phyloP scores from a whole-genome alignment of 768 basidiomycete species.

The Tricholoma matsutake region DNA sequence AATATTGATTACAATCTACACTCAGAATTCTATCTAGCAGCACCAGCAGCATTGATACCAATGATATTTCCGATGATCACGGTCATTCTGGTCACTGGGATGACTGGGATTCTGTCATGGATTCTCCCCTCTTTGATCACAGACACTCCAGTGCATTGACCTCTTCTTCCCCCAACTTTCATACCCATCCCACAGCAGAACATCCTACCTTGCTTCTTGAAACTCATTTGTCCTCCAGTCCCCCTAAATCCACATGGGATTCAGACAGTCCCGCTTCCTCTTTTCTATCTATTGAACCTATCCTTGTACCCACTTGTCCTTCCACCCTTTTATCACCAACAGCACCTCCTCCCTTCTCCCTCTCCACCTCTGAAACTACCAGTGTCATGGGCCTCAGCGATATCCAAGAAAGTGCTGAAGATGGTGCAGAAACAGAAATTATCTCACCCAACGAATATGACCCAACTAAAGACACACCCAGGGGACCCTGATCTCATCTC shows the following conservation, averaged over 20 bases:
- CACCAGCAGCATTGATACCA: conserved; percentile 29
- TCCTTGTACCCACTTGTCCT: conserved; percentile 37
- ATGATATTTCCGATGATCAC: conserved; percentile 40
- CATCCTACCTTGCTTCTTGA: not conserved
- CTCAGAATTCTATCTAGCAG: conserved; percentile 17
- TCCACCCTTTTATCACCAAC: conserved; percentile 30
- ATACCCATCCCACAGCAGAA: not conserved
- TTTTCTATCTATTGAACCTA: conserved; percentile 46
- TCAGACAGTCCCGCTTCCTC: conserved; percentile 8
- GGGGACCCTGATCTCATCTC: conserved; percentile 23
- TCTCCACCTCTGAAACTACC: conserved; percentile 20
- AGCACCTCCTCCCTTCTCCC: conserved; percentile 34
- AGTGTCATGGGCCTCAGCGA: conserved; percentile 42
- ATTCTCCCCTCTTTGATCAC: conserved; percentile 36
- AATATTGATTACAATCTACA: conserved; percentile 51
- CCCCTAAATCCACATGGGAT: not conserved
- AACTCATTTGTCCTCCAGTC: not conserved
- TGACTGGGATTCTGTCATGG: conserved; percentile 45
- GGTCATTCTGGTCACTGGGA: conserved; percentile 41
- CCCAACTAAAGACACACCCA: not conserved
- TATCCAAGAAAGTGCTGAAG: conserved; percentile 58
- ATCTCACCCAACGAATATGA: conserved; percentile 10
- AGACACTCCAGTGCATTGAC: not conserved
- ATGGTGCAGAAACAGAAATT: conserved; percentile 13
- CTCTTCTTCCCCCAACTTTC: conserved; percentile 2